Evolutionary conservation across 306 rosid genomes (phyloP).

Genomic region (Begonia masoniana): DNA sequence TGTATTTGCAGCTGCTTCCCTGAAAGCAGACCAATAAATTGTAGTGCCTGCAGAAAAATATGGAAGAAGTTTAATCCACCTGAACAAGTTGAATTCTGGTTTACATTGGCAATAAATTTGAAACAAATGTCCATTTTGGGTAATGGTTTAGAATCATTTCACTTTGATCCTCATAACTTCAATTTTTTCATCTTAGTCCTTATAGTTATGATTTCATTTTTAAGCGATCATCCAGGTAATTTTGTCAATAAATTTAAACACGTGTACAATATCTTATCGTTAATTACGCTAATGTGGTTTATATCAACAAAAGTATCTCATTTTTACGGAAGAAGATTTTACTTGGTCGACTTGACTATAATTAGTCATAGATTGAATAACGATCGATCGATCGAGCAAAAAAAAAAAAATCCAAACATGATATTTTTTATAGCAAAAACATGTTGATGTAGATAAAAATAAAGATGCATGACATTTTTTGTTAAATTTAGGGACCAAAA

Average conservation of each 20-base stretch:
- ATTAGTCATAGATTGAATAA: too few relatives aligned
- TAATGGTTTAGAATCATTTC: too few relatives aligned
- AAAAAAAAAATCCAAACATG: too few relatives aligned
- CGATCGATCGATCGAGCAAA: too few relatives aligned
- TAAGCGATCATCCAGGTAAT: background rate
- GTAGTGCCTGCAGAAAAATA: conserved; percentile 42
- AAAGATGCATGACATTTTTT: background rate
- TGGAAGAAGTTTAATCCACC: conserved; percentile 2
- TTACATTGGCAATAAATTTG: background rate
- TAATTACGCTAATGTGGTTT: too few relatives aligned
- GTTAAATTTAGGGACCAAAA: background rate
- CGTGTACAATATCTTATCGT: too few relatives aligned
- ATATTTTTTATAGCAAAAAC: background rate
- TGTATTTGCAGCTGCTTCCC: conserved; percentile 77
- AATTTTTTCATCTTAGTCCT: background rate
- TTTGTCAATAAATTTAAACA: background rate
- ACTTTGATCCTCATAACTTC: too few relatives aligned
- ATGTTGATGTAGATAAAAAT: background rate
- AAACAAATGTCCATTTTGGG: background rate
- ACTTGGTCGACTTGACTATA: too few relatives aligned
- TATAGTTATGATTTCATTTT: background rate
- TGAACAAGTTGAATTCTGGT: background rate
- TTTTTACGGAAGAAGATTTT: too few relatives aligned
- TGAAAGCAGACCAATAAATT: conserved; percentile 61
- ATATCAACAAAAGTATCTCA: too few relatives aligned